Base-by-base conservation (phyloP, 202 grass and related monocot species). In the Cymbopogon flexuosus region DNA sequence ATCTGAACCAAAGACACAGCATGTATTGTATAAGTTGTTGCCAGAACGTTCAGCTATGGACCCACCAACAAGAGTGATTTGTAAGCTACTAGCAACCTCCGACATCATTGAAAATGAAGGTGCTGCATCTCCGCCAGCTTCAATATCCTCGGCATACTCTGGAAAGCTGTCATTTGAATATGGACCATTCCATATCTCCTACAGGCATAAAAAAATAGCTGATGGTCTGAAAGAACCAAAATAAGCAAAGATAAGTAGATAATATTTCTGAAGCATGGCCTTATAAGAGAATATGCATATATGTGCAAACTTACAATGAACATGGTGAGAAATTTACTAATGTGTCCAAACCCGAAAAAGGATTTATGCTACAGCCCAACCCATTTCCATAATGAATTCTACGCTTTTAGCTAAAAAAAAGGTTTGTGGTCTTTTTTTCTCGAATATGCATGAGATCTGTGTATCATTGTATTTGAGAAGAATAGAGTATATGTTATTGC, bases 111-210 rank as follows among this genome's bases (percentile, higher is more conserved):
- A 77, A 84, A 93, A 88, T 35, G 96, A 96, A 29, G 92, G 92
- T 86, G 96, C 88, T 62, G 90, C 87, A 81, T 93, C 62, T 9
- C 88, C 82, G 2, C 95, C 92, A 34, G 91, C 84, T 91, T 96
- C 96, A 77, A 99, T 89, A 83, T 93, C 92, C 81, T 99, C 96
- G 3, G 96, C 96, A 0, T 91, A 99, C 21, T 91, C 62, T 13
- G 96, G 90, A 86, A 99, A 99, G 65, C 92, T 96, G 60, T 99
- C 96, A 86, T 94, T 82, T 65, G 92, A 93, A 72, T 99, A 99
- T 8, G 96, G 96, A 62, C 89, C 84, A 39, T 99, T 99, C 96
- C 92, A 99, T 80, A 99, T 89, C 83, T 99, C 96, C 96, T 99
- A 90, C 59, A 80, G 52, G 75, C 41, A 79, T 64, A 57, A 77